Evolutionary conservation across 257 asterid species (phyloP).

Genomic region (Solanum lignicaule): DNA sequence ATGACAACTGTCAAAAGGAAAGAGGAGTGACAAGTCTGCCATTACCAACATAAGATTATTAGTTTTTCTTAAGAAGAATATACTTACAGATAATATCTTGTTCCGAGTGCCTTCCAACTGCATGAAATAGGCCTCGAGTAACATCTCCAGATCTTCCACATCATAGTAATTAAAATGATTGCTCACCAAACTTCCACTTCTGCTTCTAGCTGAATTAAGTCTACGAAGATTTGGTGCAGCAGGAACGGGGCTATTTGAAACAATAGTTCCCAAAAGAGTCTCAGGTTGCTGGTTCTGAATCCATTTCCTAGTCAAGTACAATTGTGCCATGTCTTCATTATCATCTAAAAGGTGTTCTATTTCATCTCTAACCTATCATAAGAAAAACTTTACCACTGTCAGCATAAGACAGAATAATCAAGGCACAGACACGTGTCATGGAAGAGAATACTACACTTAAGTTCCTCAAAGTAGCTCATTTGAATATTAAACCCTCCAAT

Average conservation of each 20-base stretch:
- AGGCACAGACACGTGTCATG: neutral
- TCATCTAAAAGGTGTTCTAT: conserved; percentile 97
- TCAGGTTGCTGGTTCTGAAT: conserved; percentile 68
- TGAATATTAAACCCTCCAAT: neutral
- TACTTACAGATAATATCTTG: conserved; percentile 89
- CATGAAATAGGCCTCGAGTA: conserved; percentile 97
- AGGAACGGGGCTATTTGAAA: conserved; percentile 43
- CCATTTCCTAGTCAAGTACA: conserved; percentile 86
- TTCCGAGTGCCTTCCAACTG: conserved; percentile 97
- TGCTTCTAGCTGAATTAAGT: conserved; percentile 61
- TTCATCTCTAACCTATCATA: conserved; percentile 87
- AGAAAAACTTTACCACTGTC: neutral
- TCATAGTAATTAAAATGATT: conserved; percentile 53
- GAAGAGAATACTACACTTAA: neutral
- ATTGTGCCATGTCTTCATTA: conserved; percentile 91
- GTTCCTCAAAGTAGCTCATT: neutral
- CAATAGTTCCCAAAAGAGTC: conserved; percentile 32
- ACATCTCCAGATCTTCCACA: conserved; percentile 96
- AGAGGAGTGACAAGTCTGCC: neutral
- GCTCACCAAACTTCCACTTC: conserved; percentile 72
- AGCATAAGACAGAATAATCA: neutral
- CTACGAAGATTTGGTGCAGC: conserved; percentile 48
- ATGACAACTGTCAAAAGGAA: neutral
- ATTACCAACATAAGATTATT: neutral
- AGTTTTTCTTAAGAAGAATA: neutral